A percentile compares a stretch with the other conserved stretches of the same genome.
These are phyloP conservation scores for Phyllosticta citribraziliensis DNA, from an alignment of 2,329 filamentous ascomycete genomes.

Conservation along the genomic window DNA sequence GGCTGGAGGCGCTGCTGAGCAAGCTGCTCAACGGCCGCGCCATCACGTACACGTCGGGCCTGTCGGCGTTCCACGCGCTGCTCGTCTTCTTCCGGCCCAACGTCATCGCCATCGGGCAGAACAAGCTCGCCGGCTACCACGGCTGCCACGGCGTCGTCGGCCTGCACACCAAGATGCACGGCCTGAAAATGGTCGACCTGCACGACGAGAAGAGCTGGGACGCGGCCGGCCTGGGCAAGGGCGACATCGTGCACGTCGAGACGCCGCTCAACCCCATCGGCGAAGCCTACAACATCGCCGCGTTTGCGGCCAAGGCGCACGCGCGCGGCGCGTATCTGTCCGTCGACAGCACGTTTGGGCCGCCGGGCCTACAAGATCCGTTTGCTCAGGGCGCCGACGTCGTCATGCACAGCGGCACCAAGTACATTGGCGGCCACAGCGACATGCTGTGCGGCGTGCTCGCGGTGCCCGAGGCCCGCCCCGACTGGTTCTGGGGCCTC, in stretches of 20 bases:
- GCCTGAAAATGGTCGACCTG: slow-evolving; percentile 62
- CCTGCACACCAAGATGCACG: slow-evolving; percentile 65
- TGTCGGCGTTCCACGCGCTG: slow-evolving; percentile 80
- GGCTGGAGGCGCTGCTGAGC: slow-evolving; percentile 74
- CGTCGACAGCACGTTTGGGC: slow-evolving; percentile 87
- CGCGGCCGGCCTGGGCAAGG: slow-evolving; percentile 55
- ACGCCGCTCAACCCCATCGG: slow-evolving; percentile 90
- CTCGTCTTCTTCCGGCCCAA: slow-evolving; percentile 76
- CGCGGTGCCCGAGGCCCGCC: slow-evolving; percentile 37
- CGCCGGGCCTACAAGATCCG: slow-evolving; percentile 80
- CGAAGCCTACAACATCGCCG: slow-evolving; percentile 61
- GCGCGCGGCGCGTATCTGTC: slow-evolving; percentile 63
- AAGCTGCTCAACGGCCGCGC: slow-evolving; percentile 55
- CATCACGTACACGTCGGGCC: slow-evolving; percentile 73
- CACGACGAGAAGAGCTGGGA: slow-evolving; percentile 47
- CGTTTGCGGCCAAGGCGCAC: slow-evolving; percentile 65
- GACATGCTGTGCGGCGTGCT: slow-evolving; percentile 87
- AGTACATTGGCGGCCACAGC: slow-evolving; percentile 92
- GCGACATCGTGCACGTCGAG: slow-evolving; percentile 84
- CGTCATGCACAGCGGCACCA: slow-evolving; percentile 87
- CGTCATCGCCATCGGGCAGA: slow-evolving; percentile 57
- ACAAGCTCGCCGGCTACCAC: slow-evolving; percentile 69
- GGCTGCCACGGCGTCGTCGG: slow-evolving; percentile 80
- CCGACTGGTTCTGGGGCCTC: slow-evolving; percentile 39
- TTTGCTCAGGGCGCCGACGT: slow-evolving; percentile 73